These are phyloP conservation scores for Whalleya microplaca DNA, from an alignment of 2,329 filamentous ascomycete species.

Conservation along the genomic window DNA sequence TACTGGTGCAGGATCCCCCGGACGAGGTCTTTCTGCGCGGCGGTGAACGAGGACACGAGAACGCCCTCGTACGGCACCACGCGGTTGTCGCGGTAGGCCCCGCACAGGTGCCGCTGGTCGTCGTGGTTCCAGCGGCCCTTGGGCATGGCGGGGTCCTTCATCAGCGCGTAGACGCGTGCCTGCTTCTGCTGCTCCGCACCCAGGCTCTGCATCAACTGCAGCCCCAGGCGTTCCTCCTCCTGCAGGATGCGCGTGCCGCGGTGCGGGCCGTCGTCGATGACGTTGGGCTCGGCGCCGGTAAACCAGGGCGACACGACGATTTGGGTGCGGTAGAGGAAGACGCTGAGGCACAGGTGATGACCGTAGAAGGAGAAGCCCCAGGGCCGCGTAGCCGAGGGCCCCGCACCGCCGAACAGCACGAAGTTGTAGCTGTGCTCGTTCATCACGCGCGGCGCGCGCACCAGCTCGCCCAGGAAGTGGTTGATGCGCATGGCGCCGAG, in stretches of 20 bases:
- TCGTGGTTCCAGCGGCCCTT: slow-evolving; percentile 77
- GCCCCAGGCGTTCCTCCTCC: slow-evolving; percentile 64
- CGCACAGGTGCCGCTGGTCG: slow-evolving; percentile 77
- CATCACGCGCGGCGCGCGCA: slow-evolving; percentile 64
- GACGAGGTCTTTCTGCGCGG: slow-evolving; percentile 57
- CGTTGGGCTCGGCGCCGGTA: slow-evolving; percentile 78
- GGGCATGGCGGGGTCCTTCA: slow-evolving; percentile 70
- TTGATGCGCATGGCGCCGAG: slow-evolving; percentile 73
- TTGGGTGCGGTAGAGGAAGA: slow-evolving; percentile 67
- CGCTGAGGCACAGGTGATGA: slow-evolving; percentile 75
- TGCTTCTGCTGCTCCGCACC: slow-evolving; percentile 45
- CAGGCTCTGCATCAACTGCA: slow-evolving; percentile 72
- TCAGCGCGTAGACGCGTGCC: slow-evolving; percentile 60
- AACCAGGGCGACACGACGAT: slow-evolving; percentile 76
- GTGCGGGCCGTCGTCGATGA: slow-evolving; percentile 68
- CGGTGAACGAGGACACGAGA: slow-evolving; percentile 51
- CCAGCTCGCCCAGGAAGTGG: slow-evolving; percentile 72
- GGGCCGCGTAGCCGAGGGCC: slow-evolving; percentile 57
- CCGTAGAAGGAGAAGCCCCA: slow-evolving; percentile 81
- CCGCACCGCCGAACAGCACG: slow-evolving; percentile 62
- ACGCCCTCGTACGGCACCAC: slow-evolving; percentile 76
- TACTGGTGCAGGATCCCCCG: slow-evolving; percentile 65
- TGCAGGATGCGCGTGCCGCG: slow-evolving; percentile 68
- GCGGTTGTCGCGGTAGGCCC: slow-evolving; percentile 78
- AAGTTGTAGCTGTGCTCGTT: slow-evolving; percentile 81